Base-by-base conservation (phyloP, 768 basidiomycete species). In the Auriscalpium vulgare region DNA sequence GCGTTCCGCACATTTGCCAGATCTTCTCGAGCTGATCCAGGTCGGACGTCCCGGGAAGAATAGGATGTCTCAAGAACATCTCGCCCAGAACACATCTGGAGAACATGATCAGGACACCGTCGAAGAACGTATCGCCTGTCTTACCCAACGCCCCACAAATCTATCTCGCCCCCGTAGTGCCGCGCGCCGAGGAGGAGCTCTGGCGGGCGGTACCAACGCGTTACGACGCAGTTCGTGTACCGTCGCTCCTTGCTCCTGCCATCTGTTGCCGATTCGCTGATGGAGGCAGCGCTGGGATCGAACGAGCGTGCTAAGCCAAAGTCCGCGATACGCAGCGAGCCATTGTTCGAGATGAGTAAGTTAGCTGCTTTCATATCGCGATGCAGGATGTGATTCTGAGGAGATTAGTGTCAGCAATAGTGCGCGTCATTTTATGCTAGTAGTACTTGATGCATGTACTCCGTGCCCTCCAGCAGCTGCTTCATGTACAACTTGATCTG, bases 301-400 rank as follows among this genome's bases (percentile, higher is more conserved):
- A 76, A 91, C 43, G 89, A 79, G 21, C 97, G 82, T 0, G 97
- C 97, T 10, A 99, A 81, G 69, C 97, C 97, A 62, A 99, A 97
- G 70, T 99, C 97, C 4, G 95, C 97, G 57, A 99, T 88, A 63
- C 85, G 85, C 14, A 98, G 76, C 19, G 78, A 76, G 4, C 97
- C 97, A 5, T 77, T 72, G 66, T 95, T 94, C 54, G 86, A 88
- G 51, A 99, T 95, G 48, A 99, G 84, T 50, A 98, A 74, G 67
- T 99, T 99, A 37, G 97, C 97, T 4, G 97, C 91, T 68, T 99
- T 99, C 89, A 99, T 95, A 65, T 99, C 97, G 47, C 97, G 92
- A 69, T 99, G 97, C 4, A 99, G 78, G 64, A 97, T 95, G 62
- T 91, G 84, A 70, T 98, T 97, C 95, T 97, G 56, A 57, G 21